These are phyloP conservation scores for Polyporus arcularius DNA, from an alignment of 768 basidiomycete species.

Conservation along the genomic window DNA sequence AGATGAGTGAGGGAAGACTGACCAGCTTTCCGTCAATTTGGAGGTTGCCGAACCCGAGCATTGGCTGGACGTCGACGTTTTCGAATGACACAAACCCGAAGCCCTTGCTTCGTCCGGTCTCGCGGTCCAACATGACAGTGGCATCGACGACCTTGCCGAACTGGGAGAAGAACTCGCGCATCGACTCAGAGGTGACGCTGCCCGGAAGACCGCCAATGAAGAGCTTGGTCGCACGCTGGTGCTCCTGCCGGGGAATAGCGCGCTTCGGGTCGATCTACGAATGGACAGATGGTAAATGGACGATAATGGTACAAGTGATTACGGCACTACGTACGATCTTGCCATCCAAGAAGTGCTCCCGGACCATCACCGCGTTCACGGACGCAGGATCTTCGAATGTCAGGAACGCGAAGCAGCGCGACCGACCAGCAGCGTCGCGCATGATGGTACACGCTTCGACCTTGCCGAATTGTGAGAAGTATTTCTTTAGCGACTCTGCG, in stretches of 20 bases:
- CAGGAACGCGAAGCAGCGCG: slow-evolving; percentile 96
- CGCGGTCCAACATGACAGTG: slow-evolving; percentile 97
- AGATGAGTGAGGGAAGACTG: slow-evolving; percentile 31
- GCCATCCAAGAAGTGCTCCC: slow-evolving; percentile 94
- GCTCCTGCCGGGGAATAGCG: slow-evolving; percentile 95
- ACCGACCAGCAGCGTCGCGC: slow-evolving; percentile 93
- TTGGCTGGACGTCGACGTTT: slow-evolving; percentile 85
- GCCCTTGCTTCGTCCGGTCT: slow-evolving; percentile 92
- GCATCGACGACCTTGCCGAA: slow-evolving; percentile 97
- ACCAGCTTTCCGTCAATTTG: slow-evolving; percentile 96
- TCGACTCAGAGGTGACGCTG: slow-evolving; percentile 89
- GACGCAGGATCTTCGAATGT: slow-evolving; percentile 93
- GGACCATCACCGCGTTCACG: slow-evolving; percentile 94
- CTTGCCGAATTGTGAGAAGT: slow-evolving; percentile 95
- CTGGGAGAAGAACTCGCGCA: slow-evolving; percentile 91
- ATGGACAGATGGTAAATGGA: slow-evolving; percentile 2
- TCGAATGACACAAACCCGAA: slow-evolving; percentile 98
- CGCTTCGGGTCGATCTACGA: slow-evolving; percentile 98
- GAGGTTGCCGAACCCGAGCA: slow-evolving; percentile 85
- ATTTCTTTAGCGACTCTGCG: slow-evolving; percentile 75
- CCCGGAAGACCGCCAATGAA: slow-evolving; percentile 95
- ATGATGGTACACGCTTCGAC: slow-evolving; percentile 99
- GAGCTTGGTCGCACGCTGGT: slow-evolving; percentile 88
- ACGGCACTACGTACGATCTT: slow-evolving; percentile 73
- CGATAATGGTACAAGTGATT: not conserved